A percentile compares a stretch with the other conserved stretches of the same genome.
Conservation (phyloP, 257 asterid species). For the Solanum etuberosum region DNA sequence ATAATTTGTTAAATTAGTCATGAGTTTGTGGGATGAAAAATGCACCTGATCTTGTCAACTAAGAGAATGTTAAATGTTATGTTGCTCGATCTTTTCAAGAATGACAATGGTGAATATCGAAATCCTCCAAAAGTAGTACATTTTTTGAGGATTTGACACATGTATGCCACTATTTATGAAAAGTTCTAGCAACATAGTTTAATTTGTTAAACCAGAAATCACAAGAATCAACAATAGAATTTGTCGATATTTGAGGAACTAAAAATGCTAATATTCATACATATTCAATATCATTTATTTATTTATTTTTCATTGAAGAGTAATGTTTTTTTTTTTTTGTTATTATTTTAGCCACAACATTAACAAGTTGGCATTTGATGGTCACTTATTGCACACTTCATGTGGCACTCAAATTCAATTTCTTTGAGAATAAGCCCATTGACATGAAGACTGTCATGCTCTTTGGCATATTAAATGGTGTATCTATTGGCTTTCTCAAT, state of each 20-base stretch:
- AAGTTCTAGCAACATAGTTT: neutral
- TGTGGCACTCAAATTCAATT: slow-evolving; percentile 55
- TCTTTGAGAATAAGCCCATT: slow-evolving; percentile 66
- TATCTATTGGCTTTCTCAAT: slow-evolving; percentile 84
- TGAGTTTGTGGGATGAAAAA: neutral
- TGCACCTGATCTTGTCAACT: neutral
- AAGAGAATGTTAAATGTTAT: neutral
- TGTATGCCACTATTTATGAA: neutral
- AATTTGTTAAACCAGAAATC: neutral
- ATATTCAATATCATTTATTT: neutral
- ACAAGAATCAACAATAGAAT: neutral
- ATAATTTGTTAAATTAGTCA: too few relatives aligned
- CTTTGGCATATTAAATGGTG: slow-evolving; percentile 72
- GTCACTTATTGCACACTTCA: slow-evolving; percentile 86
- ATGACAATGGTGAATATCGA: neutral
- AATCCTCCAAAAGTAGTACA: neutral
- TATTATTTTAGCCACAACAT: slow-evolving; percentile 65
- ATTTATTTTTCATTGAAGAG: neutral
- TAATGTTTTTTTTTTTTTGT: neutral
- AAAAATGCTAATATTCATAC: neutral
- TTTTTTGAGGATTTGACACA: neutral
- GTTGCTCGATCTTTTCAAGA: neutral
- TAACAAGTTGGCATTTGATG: slow-evolving; percentile 94
- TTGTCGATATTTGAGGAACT: neutral
- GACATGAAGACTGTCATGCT: slow-evolving; percentile 54